Evolutionary conservation across 768 basidiomycete species (phyloP).

Genomic region (Phanerochaete carnosa): DNA sequence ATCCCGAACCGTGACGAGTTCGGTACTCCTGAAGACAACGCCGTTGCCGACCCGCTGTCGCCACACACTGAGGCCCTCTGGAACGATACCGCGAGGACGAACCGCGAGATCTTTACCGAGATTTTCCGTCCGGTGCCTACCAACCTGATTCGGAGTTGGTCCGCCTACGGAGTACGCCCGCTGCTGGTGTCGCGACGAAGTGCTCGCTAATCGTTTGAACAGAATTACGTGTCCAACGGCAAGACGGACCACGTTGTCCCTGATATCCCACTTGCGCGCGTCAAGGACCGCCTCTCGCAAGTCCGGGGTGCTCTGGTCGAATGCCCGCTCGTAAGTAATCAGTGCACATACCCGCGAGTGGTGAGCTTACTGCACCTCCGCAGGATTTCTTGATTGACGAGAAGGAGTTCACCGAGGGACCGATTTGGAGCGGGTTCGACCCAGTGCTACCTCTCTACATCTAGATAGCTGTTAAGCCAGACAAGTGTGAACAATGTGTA

Average conservation of each 20-base stretch:
- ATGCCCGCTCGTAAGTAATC: conserved; percentile 54
- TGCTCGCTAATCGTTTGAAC: background rate
- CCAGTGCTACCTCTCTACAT: conserved; percentile 81
- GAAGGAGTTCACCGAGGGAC: conserved; percentile 62
- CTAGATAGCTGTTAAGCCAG: conserved; percentile 23
- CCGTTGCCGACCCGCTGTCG: conserved; percentile 77
- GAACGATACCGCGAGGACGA: conserved; percentile 70
- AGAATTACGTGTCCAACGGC: conserved; percentile 74
- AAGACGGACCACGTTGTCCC: conserved; percentile 81
- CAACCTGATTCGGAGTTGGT: conserved; percentile 78
- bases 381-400: conserved; percentile 87
- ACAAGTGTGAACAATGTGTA: background rate
- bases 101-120: conserved; percentile 84
- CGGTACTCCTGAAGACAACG: conserved; percentile 48
- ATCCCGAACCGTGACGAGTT: conserved; percentile 66
- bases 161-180: conserved; percentile 61
- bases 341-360: background rate
- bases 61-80: conserved; percentile 58
- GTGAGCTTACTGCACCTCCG: conserved; percentile 8
- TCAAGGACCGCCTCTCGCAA: conserved; percentile 72
- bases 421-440: conserved; percentile 72
- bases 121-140: conserved; percentile 85
- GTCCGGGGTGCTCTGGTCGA: conserved; percentile 76
- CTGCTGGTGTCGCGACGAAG: background rate
- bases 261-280: conserved; percentile 57